Base-by-base conservation (phyloP, 345 rosid genomes). In the Salix dunnii region DNA sequence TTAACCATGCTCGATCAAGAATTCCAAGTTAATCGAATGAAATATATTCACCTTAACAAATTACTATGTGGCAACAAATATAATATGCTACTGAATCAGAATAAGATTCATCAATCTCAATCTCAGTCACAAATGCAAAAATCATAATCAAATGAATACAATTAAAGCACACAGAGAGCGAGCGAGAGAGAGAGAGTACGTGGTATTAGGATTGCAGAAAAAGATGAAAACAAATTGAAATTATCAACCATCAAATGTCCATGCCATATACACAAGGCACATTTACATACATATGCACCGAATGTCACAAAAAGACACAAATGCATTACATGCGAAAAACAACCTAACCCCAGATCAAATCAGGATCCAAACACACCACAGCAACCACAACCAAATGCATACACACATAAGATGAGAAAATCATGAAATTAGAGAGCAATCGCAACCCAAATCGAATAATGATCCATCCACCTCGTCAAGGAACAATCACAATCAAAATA, bases 391-490 rank as follows among this genome's bases (percentile, higher is more conserved):
- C 6, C 9, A 65, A 55, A 68, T 10, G 46, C 35, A 12, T 58
- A 67, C 4, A 42, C 3, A 71, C 5, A 20, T 48, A 63, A 4
- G 49, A 66, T 43, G 43, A n/a, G 23, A 25, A 55, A 38, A 66
- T 51, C 13, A 28, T 11, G 51, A 69, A 33, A 64, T 28, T 7
- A 23, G 65, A 30, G 67, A 62, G 31, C 9, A 62, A 43, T 27
- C 4, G 23, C 21, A 49, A 70, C 72, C 68, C 27, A 72, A 64
- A 80, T 40, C 73, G 79, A 74, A 71, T 28, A 69, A 78, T 83
- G 86, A 86, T 81, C 79, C 49, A 40, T 3, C 36, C 61, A 55
- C 31, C n/a, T 0, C 27, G 16, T 16, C 18, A 67, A 51, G 40
- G 30, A 68, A 36, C 65, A 51, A 67, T 48, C 28, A 48, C 48